Base-by-base conservation (phyloP, 1,284 basidiomycete genomes). In the Cutaneotrichosporon spelunceum region DNA sequence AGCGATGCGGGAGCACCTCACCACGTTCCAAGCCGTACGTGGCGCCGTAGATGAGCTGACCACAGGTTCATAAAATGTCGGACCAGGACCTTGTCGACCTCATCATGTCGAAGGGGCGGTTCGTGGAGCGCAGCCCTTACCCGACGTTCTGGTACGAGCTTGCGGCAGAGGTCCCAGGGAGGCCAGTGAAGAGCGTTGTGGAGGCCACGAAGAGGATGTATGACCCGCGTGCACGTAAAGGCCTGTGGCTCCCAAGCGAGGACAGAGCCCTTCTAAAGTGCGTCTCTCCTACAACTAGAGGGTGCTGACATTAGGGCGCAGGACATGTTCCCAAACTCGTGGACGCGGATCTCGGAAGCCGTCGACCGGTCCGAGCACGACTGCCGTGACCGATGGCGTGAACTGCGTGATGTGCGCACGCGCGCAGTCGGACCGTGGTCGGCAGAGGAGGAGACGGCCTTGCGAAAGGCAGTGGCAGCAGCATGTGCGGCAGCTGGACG, bases 171-270 rank as follows among this genome's bases (percentile, higher is more conserved):
- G 62, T 70, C 0, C 74, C 74, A 3, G 76, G 76, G 14, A 63
- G 76, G 39, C 76, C 76, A 0, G 70, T 74, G 11, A 64, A 65
- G 27, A 72, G 71, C 55, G 70, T 76, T 36, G 71, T 72, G 54
- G 68, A 70, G 44, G 66, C 66, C 27, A 68, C 74, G 24, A 69
- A 72, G 61, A 55, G 75, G 45, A 68, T 70, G 61, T 73, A 71
- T 60, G 70, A 78, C 64, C 72, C 75, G 29, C 63, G 69, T 19
- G 73, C 65, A 4, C 65, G 68, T n/a, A 74, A 78, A 63, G 76
- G 76, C 9, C 30, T 59, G 21, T 78, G 75, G 75, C 70, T 70
- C 0, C 55, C 62, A 11, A 67, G 68, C 16, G 74, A 78, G 55
- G 75, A 76, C 56, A 58, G 45, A 11, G 67, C 63, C 21, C 63